Conservation (phyloP, 768 basidiomycete species). For the Termitomyces eurrhizus region DNA sequence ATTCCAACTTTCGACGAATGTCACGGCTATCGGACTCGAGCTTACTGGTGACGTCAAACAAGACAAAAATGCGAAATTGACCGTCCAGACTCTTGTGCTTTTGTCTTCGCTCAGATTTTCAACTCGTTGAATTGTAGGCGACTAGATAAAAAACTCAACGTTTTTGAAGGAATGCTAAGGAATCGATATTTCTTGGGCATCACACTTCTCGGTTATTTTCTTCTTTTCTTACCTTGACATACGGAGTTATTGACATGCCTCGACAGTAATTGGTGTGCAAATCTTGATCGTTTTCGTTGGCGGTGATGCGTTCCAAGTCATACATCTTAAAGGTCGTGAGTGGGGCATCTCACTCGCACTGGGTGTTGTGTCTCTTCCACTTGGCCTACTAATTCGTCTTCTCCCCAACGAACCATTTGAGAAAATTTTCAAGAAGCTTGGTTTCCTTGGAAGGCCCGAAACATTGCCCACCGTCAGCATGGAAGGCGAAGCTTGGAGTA, state of each 20-base stretch:
- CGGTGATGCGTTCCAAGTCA: conserved; percentile 88
- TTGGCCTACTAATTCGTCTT: conserved; percentile 77
- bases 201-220: conserved; percentile 74
- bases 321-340: conserved; percentile 70
- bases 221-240: conserved; percentile 19
- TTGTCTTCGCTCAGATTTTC: conserved; percentile 97
- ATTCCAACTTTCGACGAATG: conserved; percentile 52
- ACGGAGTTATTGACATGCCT: neutral
- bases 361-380: conserved; percentile 82
- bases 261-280: conserved; percentile 80
- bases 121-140: conserved; percentile 91
- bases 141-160: conserved; percentile 81
- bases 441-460: conserved; percentile 61
- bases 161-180: conserved; percentile 75
- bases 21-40: conserved; percentile 78
- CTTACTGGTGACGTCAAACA: conserved; percentile 27
- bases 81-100: conserved; percentile 81
- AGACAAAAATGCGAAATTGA: neutral
- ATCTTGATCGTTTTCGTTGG: conserved; percentile 89
- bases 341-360: conserved; percentile 94
- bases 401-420: conserved; percentile 82
- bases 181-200: conserved; percentile 87
- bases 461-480: conserved; percentile 60
- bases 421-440: conserved; percentile 38
- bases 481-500: conserved; percentile 66